These are phyloP conservation scores for Chionographis japonica DNA, from an alignment of 106 monocot genomes.

Conservation along the genomic window DNA sequence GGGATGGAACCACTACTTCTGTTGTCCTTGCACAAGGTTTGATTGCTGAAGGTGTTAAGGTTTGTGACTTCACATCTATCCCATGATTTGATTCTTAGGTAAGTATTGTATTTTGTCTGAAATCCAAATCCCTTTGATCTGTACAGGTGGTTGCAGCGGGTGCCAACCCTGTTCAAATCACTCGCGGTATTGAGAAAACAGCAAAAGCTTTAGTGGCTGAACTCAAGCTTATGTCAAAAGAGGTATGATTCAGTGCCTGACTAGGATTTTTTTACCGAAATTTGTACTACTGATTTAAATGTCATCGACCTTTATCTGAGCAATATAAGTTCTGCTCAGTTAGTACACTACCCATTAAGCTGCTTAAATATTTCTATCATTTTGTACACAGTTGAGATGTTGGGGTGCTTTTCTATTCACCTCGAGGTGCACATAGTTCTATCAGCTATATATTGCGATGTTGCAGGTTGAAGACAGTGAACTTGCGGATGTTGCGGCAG, in stretches of 20 bases:
- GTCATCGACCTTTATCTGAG: too few species aligned
- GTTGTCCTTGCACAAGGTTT: conserved; percentile 61
- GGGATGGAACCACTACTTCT: conserved; percentile 61
- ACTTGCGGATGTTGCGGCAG: conserved; percentile 94
- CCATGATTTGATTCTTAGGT: too few species aligned
- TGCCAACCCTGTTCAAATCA: conserved; percentile 44
- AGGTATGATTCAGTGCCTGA: conserved; percentile 5
- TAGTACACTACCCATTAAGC: too few species aligned
- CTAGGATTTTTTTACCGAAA: too few species aligned
- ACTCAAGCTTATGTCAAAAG: conserved; percentile 38
- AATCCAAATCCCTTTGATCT: too few species aligned
- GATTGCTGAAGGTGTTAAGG: conserved; percentile 59
- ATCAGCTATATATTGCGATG: background rate
- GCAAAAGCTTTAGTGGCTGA: conserved; percentile 34
- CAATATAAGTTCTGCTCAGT: too few species aligned
- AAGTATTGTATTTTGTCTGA: background rate
- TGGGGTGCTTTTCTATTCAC: too few species aligned
- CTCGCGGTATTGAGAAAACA: conserved; percentile 47
- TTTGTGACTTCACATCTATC: background rate
- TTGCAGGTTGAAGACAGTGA: conserved; percentile 94
- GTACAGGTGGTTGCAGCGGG: conserved; percentile 40
- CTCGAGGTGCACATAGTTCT: too few species aligned
- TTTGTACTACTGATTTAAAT: too few species aligned
- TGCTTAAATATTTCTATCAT: too few species aligned
- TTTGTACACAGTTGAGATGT: too few species aligned